Conservation (phyloP, 257 asterid genomes). For the Gardenia jasminoides region DNA sequence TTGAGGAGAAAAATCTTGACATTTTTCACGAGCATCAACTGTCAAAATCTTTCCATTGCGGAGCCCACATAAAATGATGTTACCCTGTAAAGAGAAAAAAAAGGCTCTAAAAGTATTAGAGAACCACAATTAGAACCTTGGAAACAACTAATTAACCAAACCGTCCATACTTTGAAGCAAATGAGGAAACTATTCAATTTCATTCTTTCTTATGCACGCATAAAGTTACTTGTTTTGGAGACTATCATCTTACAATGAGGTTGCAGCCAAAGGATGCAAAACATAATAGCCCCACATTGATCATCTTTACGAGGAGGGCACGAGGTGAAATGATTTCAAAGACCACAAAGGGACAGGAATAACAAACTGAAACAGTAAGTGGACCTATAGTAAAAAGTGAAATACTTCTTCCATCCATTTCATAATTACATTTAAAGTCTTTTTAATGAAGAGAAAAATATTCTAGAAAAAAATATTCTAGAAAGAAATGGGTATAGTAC, state of each 20-base stretch:
- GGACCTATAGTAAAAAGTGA: not conserved
- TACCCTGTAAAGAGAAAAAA: constrained; percentile 51
- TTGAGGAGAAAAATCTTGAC: constrained; percentile 34
- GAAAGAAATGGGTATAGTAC: no score
- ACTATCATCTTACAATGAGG: not conserved
- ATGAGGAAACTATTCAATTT: not conserved
- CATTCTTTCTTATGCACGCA: not conserved
- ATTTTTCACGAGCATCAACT: constrained; percentile 78
- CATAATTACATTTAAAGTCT: not conserved
- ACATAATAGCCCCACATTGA: not conserved
- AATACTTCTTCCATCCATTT: not conserved
- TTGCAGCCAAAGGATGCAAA: not conserved
- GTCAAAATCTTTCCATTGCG: constrained; percentile 78
- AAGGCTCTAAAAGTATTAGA: not conserved
- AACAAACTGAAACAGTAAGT: not conserved
- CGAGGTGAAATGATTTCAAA: not conserved
- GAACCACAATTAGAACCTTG: not conserved
- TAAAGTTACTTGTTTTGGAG: not conserved
- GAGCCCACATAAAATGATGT: constrained; percentile 65
- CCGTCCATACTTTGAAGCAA: not conserved
- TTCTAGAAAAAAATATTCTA: no score
- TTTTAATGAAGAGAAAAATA: no score
- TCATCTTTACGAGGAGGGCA: not conserved
- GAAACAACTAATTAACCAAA: not conserved
- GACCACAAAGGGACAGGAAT: not conserved